Conservation (phyloP, 2,329 filamentous ascomycete species). For the Penicillium sp. region DNA sequence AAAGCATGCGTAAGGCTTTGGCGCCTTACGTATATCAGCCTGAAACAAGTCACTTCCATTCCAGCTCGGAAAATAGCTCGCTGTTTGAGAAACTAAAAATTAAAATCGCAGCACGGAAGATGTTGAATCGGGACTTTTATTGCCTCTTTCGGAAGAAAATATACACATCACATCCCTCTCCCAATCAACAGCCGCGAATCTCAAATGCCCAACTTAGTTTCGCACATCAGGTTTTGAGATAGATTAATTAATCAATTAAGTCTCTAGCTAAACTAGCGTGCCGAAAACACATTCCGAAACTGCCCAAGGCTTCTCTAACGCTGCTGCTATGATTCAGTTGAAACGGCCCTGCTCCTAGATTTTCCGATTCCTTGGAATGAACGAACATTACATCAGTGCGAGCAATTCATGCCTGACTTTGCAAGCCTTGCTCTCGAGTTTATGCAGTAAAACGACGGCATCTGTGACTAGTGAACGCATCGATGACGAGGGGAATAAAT, state of each 20-base stretch:
- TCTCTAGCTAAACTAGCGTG: background rate
- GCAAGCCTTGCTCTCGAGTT: too few species aligned
- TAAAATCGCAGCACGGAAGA: too few species aligned
- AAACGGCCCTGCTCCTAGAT: constrained; percentile 5
- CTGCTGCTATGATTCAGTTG: background rate
- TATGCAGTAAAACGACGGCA: too few species aligned
- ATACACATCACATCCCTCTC: background rate
- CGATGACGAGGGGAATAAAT: too few species aligned
- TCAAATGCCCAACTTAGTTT: background rate
- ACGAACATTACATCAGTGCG: too few species aligned
- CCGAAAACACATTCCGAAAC: constrained; percentile 5
- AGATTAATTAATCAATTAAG: background rate
- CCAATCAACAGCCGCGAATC: background rate
- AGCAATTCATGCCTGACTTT: too few species aligned
- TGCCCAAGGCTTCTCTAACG: background rate
- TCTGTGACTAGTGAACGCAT: too few species aligned
- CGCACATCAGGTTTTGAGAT: background rate
- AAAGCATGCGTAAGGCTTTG: background rate
- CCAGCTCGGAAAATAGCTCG: background rate
- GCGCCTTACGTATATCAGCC: too few species aligned
- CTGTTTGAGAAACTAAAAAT: background rate
- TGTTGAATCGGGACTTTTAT: background rate
- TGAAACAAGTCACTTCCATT: background rate
- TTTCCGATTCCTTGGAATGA: background rate
- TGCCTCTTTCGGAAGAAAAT: background rate